These are phyloP conservation scores for Fremontodendron californicum DNA, from an alignment of 345 rosid species.

Conservation along the genomic window DNA sequence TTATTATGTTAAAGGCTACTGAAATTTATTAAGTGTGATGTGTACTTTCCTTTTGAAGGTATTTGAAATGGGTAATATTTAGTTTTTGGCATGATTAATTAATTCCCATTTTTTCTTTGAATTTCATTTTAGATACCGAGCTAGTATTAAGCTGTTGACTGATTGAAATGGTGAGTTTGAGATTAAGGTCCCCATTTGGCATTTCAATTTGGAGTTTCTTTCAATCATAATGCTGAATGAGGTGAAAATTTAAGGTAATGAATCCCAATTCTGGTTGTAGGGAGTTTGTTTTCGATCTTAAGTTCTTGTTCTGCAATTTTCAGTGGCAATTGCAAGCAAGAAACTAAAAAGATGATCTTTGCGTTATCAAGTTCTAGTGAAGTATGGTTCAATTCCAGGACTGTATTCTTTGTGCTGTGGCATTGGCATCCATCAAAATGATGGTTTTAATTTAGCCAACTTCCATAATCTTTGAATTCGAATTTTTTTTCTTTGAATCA, in stretches of 20 bases:
- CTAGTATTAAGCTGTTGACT: neutral
- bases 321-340: neutral
- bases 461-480: too few relatives aligned
- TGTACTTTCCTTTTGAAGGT: neutral
- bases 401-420: neutral
- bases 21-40: neutral
- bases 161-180: neutral
- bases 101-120: neutral
- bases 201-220: neutral
- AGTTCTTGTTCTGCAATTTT: neutral
- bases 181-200: neutral
- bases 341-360: neutral
- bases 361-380: neutral
- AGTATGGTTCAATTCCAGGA: neutral
- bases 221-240: neutral
- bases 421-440: neutral
- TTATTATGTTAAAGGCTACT: conserved; percentile 1
- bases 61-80: neutral
- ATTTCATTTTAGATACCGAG: neutral
- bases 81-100: neutral
- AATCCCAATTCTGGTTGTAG: neutral
- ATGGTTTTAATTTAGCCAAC: neutral
- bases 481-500: neutral
- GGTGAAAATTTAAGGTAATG: neutral
- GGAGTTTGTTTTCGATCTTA: neutral